Evolutionary conservation across 2,329 filamentous ascomycete species (phyloP).

Genomic region (Penicillium sp.): DNA sequence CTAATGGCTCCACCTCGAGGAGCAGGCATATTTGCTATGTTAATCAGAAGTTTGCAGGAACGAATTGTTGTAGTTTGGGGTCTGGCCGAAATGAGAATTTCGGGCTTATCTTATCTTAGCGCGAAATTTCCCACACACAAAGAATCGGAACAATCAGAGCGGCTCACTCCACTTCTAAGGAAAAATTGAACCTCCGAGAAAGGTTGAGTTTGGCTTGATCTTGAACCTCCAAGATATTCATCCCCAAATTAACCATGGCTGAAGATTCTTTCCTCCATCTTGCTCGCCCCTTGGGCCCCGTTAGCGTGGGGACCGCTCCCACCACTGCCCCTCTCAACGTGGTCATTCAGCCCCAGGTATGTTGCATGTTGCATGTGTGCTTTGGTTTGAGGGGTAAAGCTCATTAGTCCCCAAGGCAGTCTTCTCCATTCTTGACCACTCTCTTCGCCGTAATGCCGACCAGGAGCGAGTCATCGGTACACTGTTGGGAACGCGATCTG

Average conservation of each 20-base stretch:
- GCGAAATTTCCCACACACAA: slow-evolving; percentile 49
- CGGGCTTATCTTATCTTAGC: slow-evolving; percentile 44
- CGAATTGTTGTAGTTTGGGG: not conserved
- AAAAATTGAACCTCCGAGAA: slow-evolving; percentile 32
- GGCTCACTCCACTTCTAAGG: slow-evolving; percentile 35
- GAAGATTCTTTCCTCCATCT: slow-evolving; percentile 91
- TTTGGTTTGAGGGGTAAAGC: slow-evolving; percentile 13
- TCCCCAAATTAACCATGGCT: slow-evolving; percentile 68
- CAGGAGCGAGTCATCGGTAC: slow-evolving; percentile 96
- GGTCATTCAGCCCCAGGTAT: slow-evolving; percentile 91
- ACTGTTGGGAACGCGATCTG: slow-evolving; percentile 84
- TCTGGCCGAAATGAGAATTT: slow-evolving; percentile 13
- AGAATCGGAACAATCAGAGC: slow-evolving; percentile 29
- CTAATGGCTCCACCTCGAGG: slow-evolving; percentile 26
- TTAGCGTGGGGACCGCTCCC: slow-evolving; percentile 72
- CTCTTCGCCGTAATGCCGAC: slow-evolving; percentile 84
- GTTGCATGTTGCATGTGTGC: slow-evolving; percentile 40
- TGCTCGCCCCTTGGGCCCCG: slow-evolving; percentile 83
- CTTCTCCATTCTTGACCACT: slow-evolving; percentile 78
- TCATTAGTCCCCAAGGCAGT: slow-evolving; percentile 50
- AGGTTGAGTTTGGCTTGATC: slow-evolving; percentile 16
- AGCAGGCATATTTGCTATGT: slow-evolving; percentile 28
- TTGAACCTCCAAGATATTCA: slow-evolving; percentile 17
- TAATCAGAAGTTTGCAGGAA: not conserved
- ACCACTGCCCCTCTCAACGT: slow-evolving; percentile 90